A percentile compares a stretch with the other conserved stretches of the same genome.
These are phyloP conservation scores for Sideroxylon spinosum DNA, from an alignment of 179 eudicot genomes.

Conservation along the genomic window DNA sequence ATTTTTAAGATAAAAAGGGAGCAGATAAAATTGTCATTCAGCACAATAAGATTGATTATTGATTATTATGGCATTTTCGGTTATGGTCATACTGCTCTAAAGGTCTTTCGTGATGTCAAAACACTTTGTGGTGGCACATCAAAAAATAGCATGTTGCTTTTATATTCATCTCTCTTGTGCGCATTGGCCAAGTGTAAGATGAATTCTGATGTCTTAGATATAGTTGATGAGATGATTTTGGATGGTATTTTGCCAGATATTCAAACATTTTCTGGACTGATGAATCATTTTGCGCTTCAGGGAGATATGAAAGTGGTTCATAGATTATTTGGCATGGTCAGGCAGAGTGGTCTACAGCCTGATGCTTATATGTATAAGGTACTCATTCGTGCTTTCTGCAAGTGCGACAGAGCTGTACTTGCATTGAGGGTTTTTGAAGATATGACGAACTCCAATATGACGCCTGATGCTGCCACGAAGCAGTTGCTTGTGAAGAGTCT, in stretches of 20 bases:
- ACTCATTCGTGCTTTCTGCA: constrained; percentile 69
- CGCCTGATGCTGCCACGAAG: constrained; percentile 62
- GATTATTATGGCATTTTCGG: constrained; percentile 62
- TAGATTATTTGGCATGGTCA: constrained; percentile 55
- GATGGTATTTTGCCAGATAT: constrained; percentile 59
- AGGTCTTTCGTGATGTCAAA: constrained; percentile 45
- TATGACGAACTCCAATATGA: constrained; percentile 53
- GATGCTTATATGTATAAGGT: constrained; percentile 69
- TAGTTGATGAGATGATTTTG: constrained; percentile 68
- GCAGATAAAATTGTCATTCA: constrained; percentile 48
- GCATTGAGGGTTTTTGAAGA: constrained; percentile 78
- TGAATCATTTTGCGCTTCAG: constrained; percentile 71
- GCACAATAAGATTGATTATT: constrained; percentile 53
- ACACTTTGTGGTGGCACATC: constrained; percentile 48
- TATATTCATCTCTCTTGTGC: constrained; percentile 69
- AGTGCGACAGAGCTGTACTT: constrained; percentile 59
- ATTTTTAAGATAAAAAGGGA: constrained; percentile 46
- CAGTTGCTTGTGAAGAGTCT: constrained; percentile 72
- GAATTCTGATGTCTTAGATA: constrained; percentile 40
- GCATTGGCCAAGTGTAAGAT: constrained; percentile 71
- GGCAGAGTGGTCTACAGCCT: constrained; percentile 58
- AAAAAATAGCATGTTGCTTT: constrained; percentile 34
- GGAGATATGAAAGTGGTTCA: constrained; percentile 72
- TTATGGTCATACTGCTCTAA: constrained; percentile 63
- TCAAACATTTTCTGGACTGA: constrained; percentile 71